Evolutionary conservation across 2,329 filamentous ascomycete species (phyloP).

Genomic region (Epichloe aotearoae): DNA sequence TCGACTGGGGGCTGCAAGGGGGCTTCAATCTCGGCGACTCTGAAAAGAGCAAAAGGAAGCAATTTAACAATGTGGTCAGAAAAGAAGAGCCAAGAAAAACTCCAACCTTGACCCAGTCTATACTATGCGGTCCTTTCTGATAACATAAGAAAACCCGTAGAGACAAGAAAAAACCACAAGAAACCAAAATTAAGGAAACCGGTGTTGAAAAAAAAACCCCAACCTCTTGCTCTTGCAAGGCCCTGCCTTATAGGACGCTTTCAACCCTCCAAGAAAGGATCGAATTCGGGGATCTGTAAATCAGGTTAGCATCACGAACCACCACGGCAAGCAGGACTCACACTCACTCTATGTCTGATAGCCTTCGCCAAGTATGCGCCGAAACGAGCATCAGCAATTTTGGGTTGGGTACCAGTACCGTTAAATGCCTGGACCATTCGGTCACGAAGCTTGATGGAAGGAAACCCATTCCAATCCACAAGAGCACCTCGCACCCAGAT

Average conservation of each 20-base stretch:
- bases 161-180: too few species aligned
- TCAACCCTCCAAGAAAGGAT: neutral
- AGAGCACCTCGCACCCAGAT: slow-evolving; percentile 18
- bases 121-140: too few species aligned
- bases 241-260: too few species aligned
- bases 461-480: slow-evolving; percentile 6
- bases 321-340: neutral
- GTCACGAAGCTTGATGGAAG: slow-evolving; percentile 4
- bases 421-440: slow-evolving; percentile 5
- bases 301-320: neutral
- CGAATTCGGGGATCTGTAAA: neutral
- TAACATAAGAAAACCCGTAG: too few species aligned
- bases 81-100: too few species aligned
- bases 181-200: neutral
- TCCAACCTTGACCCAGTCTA: too few species aligned
- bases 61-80: too few species aligned
- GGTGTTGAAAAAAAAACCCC: too few species aligned
- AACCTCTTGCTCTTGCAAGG: too few species aligned
- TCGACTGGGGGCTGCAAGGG: too few species aligned
- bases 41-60: too few species aligned
- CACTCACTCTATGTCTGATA: slow-evolving; percentile 2
- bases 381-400: slow-evolving; percentile 5
- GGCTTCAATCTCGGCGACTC: too few species aligned
- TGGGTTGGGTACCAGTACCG: slow-evolving; percentile 3
- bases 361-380: slow-evolving; percentile 5